Percentiles rank a stretch among this genome's conserved stretches.
phyloP scores from a whole-genome alignment of 805 yeast species.

The Sugiyamaella chiloensis region DNA sequence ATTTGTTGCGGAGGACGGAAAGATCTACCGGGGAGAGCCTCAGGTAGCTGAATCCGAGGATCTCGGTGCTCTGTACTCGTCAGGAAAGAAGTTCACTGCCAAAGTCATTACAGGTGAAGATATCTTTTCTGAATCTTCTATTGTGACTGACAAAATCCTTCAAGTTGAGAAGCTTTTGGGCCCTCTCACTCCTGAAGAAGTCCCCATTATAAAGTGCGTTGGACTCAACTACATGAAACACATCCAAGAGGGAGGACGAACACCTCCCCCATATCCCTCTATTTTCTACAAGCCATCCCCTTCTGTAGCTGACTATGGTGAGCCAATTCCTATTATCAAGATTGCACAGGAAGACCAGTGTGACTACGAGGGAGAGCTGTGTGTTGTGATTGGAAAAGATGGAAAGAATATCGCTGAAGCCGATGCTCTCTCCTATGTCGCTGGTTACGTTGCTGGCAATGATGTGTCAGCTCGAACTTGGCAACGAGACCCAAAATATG shows the following conservation, averaged over 20 bases:
- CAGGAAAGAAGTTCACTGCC: conserved; percentile 13
- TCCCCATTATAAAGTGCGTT: conserved; percentile 17
- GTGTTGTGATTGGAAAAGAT: conserved; percentile 47
- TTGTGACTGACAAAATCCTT: conserved; percentile 14
- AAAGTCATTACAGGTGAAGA: conserved; percentile 14
- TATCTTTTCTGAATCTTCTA: conserved; percentile 14
- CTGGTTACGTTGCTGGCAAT: conserved; percentile 51
- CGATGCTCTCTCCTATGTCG: conserved; percentile 43
- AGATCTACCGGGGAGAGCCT: conserved; percentile 48
- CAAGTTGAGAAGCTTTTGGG: conserved; percentile 15
- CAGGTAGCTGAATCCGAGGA: conserved; percentile 30
- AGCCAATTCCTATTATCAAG: conserved; percentile 15
- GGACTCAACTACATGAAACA: conserved; percentile 21
- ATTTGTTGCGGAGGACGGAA: conserved; percentile 46
- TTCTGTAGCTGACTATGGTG: conserved; percentile 19
- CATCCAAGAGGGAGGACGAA: conserved; percentile 20
- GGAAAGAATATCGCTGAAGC: conserved; percentile 41
- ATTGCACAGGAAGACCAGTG: conserved; percentile 27
- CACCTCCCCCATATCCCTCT: conserved; percentile 22
- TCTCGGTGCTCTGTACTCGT: conserved; percentile 7
- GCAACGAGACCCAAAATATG: conserved; percentile 43
- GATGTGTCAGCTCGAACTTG: conserved; percentile 53
- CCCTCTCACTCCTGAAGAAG: conserved; percentile 15
- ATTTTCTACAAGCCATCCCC: conserved; percentile 19
- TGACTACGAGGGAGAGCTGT: conserved; percentile 53